Conservation (phyloP, 345 rosid species). For the Salix udensis region DNA sequence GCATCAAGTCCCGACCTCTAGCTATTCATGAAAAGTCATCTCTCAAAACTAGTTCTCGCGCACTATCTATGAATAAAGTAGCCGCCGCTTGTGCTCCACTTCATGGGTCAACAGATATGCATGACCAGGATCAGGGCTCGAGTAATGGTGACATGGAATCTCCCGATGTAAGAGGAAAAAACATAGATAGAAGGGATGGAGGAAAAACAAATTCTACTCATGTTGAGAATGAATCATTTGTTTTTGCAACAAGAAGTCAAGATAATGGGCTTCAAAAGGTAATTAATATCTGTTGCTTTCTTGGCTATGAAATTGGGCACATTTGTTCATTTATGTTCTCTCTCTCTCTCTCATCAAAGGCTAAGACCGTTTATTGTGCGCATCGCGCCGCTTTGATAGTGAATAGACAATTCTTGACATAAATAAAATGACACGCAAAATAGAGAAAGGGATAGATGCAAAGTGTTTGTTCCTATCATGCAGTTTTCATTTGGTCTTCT, state of each 20-base stretch:
- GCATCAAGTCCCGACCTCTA: constrained; percentile 80
- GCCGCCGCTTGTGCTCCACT: constrained; percentile 32
- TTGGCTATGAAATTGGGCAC: background rate
- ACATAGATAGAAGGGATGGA: constrained; percentile 39
- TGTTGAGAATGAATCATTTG: constrained; percentile 49
- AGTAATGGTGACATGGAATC: constrained; percentile 46
- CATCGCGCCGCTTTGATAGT: background rate
- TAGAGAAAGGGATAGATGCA: background rate
- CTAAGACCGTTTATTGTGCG: background rate
- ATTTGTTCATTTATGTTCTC: background rate
- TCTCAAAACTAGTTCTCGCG: constrained; percentile 37
- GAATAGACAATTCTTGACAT: background rate
- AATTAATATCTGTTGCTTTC: background rate
- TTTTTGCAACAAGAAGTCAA: constrained; percentile 44
- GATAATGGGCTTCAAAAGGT: constrained; percentile 65
- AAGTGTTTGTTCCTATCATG: background rate
- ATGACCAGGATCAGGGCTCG: constrained; percentile 42
- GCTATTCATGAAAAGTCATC: constrained; percentile 56
- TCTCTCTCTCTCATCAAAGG: background rate
- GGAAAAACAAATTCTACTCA: constrained; percentile 43
- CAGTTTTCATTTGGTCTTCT: background rate
- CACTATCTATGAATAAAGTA: constrained; percentile 36
- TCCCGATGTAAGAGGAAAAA: constrained; percentile 45
- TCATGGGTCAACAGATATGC: constrained; percentile 26
- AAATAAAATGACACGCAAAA: background rate